Evolutionary conservation across 306 rosid species (phyloP), one percentile per base, ranked within the genome.

Genomic region (Luffa acutangula): DNA sequence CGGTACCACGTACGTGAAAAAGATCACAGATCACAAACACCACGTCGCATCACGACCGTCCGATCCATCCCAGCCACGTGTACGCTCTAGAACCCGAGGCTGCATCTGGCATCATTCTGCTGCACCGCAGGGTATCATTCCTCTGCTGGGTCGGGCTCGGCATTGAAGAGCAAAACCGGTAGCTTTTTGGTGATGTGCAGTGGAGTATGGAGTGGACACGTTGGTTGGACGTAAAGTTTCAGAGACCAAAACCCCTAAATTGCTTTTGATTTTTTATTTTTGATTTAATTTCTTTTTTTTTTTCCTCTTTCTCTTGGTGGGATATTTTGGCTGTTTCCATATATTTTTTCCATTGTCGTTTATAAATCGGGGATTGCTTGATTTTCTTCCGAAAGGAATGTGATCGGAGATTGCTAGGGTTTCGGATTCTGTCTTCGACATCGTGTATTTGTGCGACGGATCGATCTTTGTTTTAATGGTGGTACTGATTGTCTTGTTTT

Each of bases 381-480:
- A 64, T 66, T 82, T 36, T 41, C 81, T 78, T 85, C 87, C 13
- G 1, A 42, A 49, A 14, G 59, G 81, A 83, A 80, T 48, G 78
- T 53, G 78, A 89, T 86, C 80, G 45, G 58, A 80, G 70, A 85
- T 79, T 82, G 85, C 86, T 90, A 91, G 98, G 95, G 93, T 89
- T 88, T 86, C 85, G 71, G 79, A 56, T 67, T 75, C 81, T 81
- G 71, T 83, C 82, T 71, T 75, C 81, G 36, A 53, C 79, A 9
- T 59, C 9, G 56, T 39, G 14, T 37, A 15, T 37, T 8, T 13
- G 82, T 37, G 51, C 70, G 25, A 43, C 74, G 76, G 56, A 5
- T 78, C 33, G 56, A 57, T 60, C 58, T 46, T 46, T 62, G 60
- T 33, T 7, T 62, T 3, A 17, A 75, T 53, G 46, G 64, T 75